Evolutionary conservation across 202 grass and related monocot species (phyloP).

Genomic region (Miscanthus sacchariflorus): DNA sequence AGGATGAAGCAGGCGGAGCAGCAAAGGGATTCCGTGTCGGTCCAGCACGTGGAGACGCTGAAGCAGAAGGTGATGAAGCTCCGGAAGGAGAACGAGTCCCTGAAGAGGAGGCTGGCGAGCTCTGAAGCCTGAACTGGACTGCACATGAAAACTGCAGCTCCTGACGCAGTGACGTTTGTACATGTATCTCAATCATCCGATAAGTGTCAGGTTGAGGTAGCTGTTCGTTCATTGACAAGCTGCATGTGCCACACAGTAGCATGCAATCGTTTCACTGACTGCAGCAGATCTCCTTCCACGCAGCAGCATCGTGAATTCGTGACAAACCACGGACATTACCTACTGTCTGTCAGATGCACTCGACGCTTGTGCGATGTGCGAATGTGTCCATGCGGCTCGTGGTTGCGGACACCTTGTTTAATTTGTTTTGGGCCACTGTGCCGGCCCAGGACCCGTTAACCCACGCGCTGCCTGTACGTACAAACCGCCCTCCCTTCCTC

Average conservation of each 20-base stretch:
- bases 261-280: conserved; percentile 14
- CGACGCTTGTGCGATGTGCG: no score
- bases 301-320: background rate
- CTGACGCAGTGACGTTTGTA: no score
- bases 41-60: conserved; percentile 73
- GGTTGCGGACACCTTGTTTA: no score
- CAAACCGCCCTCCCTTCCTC: no score
- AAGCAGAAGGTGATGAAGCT: conserved; percentile 95
- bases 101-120: conserved; percentile 73
- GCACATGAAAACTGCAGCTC: no score
- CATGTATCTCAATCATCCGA: no score
- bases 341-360: background rate
- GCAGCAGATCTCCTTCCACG: background rate
- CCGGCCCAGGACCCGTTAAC: background rate
- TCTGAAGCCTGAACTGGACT: conserved; percentile 43
- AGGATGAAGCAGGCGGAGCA: conserved; percentile 78
- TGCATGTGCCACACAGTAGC: background rate
- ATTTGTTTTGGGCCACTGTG: background rate
- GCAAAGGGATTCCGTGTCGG: conserved; percentile 69
- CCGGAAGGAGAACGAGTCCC: conserved; percentile 78
- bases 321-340: no score
- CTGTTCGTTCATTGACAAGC: no score
- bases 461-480: no score
- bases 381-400: no score
- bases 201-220: no score